phyloP scores from a whole-genome alignment of 2,329 filamentous ascomycete genomes.

The Dactylonectria estremocensis region DNA sequence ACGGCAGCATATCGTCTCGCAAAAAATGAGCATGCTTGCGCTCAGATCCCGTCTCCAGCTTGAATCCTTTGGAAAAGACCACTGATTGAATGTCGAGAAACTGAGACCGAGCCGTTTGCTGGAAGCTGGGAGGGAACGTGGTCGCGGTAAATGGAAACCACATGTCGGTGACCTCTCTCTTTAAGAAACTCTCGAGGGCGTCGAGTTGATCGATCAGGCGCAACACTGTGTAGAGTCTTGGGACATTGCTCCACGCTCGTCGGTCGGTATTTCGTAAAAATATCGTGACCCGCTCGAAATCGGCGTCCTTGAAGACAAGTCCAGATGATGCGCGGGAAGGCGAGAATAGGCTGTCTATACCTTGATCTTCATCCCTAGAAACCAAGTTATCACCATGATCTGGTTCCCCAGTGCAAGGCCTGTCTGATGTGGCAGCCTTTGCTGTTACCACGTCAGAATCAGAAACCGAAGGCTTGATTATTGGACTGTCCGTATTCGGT shows the following conservation, averaged over 20 bases:
- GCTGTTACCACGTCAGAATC: too few relatives aligned
- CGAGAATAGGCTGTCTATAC: background rate
- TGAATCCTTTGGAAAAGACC: conserved; percentile 5
- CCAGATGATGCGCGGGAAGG: background rate
- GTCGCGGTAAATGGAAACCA: background rate
- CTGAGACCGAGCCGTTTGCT: background rate
- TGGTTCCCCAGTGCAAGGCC: too few relatives aligned
- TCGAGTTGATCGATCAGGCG: conserved; percentile 4
- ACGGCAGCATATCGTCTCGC: background rate
- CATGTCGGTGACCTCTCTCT: background rate
- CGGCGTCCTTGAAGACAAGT: background rate
- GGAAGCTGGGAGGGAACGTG: background rate
- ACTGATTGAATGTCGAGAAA: conserved; percentile 2
- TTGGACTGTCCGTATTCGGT: too few relatives aligned
- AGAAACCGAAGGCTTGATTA: too few relatives aligned
- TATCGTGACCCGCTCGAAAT: background rate
- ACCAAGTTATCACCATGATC: background rate
- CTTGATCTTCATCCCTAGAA: background rate
- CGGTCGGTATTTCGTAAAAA: background rate
- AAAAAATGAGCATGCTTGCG: conserved; percentile 5
- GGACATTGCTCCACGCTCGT: background rate
- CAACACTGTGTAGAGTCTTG: conserved; percentile 8
- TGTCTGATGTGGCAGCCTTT: too few relatives aligned
- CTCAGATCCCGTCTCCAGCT: background rate
- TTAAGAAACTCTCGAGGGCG: background rate